A percentile compares a stretch with the other conserved stretches of the same genome.
Evolutionary conservation across 805 yeast species (phyloP).

Genomic region (Lachancea kluyveri): DNA sequence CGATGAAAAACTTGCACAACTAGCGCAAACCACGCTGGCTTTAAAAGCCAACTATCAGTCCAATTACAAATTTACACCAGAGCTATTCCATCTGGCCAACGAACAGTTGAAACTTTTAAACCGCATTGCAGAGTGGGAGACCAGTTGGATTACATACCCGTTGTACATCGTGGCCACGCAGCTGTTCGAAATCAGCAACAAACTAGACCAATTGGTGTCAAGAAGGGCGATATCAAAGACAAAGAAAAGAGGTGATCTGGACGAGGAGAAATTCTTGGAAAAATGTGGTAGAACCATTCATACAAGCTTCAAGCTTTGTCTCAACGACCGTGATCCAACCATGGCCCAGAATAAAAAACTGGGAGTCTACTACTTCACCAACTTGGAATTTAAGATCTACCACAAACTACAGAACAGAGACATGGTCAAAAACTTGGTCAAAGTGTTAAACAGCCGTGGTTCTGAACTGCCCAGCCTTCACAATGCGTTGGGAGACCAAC

Average conservation of each 20-base stretch:
- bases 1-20: conserved; percentile 5
- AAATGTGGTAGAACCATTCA: conserved; percentile 60
- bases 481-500: conserved; percentile 29
- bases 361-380: conserved; percentile 66
- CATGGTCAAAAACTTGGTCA: conserved; percentile 67
- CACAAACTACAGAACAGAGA: conserved; percentile 60
- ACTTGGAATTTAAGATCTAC: conserved; percentile 63
- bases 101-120: conserved; percentile 42
- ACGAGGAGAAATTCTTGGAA: conserved; percentile 36
- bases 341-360: conserved; percentile 43
- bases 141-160: conserved; percentile 40
- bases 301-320: conserved; percentile 65
- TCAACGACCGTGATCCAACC: conserved; percentile 69
- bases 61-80: background rate
- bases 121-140: conserved; percentile 46
- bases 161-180: conserved; percentile 18
- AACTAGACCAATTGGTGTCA: conserved; percentile 3
- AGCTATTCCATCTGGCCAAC: conserved; percentile 25
- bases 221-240: conserved; percentile 1
- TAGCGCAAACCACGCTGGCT: conserved; percentile 2
- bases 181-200: conserved; percentile 9
- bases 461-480: conserved; percentile 45
- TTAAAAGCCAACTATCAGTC: conserved; percentile 3
- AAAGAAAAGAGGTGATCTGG: conserved; percentile 18
- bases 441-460: conserved; percentile 42